Percentiles rank a stretch among this genome's conserved stretches.
These are phyloP conservation scores for Amaranthus hypochondriacus DNA, from an alignment of 148 eudicot species.

Conservation along the genomic window DNA sequence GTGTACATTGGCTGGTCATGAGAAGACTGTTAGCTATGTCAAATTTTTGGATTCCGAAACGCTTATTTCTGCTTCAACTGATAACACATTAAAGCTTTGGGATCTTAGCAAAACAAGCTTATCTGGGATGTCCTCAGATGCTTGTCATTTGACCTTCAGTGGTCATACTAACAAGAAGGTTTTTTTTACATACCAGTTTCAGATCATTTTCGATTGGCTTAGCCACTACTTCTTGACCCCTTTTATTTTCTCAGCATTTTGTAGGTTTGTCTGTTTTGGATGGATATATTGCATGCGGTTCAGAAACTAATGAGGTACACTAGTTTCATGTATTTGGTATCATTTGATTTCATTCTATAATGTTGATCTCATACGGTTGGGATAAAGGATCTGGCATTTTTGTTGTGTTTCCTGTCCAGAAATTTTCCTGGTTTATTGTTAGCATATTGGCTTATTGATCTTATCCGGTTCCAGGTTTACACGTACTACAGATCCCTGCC, in stretches of 20 bases:
- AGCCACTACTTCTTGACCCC: slow-evolving; percentile 8
- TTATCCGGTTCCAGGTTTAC: slow-evolving; percentile 39
- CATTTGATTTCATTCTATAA: background rate
- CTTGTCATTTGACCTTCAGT: slow-evolving; percentile 50
- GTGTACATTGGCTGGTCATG: slow-evolving; percentile 77
- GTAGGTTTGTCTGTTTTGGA: slow-evolving; percentile 74
- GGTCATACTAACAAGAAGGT: slow-evolving; percentile 94
- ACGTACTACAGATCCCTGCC: slow-evolving; percentile 50
- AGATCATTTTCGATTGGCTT: background rate
- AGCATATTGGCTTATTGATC: background rate
- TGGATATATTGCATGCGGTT: slow-evolving; percentile 91
- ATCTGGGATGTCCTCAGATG: slow-evolving; percentile 47
- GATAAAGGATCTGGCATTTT: too few relatives aligned
- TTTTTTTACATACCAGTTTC: slow-evolving; percentile 7
- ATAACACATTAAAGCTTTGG: slow-evolving; percentile 84
- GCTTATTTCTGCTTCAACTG: slow-evolving; percentile 87
- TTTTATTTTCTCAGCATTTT: slow-evolving; percentile 54
- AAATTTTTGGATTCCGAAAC: slow-evolving; percentile 74
- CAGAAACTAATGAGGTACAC: slow-evolving; percentile 86
- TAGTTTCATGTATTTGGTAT: background rate
- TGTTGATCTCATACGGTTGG: too few relatives aligned
- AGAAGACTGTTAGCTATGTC: slow-evolving; percentile 78
- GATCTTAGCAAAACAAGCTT: slow-evolving; percentile 59
- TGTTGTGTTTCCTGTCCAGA: background rate
- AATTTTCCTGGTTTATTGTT: background rate